Conservation (phyloP, 2,329 filamentous ascomycete species). For the Neofusicoccum kwambonambiense region DNA sequence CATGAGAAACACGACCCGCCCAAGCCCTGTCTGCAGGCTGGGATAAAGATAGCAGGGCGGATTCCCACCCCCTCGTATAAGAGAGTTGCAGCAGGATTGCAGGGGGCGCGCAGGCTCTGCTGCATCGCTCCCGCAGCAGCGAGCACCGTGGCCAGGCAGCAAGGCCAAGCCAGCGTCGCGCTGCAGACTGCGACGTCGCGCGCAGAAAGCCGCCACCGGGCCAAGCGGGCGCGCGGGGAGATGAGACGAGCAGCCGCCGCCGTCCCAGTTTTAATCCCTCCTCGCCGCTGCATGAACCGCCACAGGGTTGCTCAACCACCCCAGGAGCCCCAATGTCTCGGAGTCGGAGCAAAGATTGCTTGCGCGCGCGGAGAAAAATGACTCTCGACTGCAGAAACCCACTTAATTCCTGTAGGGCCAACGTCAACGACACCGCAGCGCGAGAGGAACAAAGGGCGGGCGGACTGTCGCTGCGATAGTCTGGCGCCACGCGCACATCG, state of each 20-base stretch:
- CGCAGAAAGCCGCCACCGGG: neutral
- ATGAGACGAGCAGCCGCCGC: neutral
- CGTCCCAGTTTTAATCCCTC: neutral
- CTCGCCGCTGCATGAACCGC: neutral
- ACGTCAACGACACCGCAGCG: neutral
- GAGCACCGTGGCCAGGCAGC: neutral
- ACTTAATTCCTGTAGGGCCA: constrained; percentile 1
- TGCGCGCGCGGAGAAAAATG: neutral
- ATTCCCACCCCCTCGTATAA: neutral
- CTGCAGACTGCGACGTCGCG: neutral
- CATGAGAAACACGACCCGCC: neutral
- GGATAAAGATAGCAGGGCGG: constrained; percentile 5
- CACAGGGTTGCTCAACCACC: neutral
- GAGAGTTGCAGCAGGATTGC: constrained; percentile 10
- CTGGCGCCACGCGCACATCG: neutral
- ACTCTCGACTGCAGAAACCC: constrained; percentile 1
- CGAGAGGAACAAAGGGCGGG: neutral
- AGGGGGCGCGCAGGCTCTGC: neutral
- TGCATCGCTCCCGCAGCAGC: neutral
- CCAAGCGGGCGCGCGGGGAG: neutral
- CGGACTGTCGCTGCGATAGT: neutral
- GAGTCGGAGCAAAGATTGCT: neutral
- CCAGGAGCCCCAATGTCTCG: neutral
- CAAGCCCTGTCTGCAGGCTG: neutral
- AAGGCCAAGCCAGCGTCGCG: neutral